Evolutionary conservation across 495 filamentous ascomycete genomes (phyloP), one percentile per base, ranked within the genome.

Genomic region (Sordaria brevicollis): DNA sequence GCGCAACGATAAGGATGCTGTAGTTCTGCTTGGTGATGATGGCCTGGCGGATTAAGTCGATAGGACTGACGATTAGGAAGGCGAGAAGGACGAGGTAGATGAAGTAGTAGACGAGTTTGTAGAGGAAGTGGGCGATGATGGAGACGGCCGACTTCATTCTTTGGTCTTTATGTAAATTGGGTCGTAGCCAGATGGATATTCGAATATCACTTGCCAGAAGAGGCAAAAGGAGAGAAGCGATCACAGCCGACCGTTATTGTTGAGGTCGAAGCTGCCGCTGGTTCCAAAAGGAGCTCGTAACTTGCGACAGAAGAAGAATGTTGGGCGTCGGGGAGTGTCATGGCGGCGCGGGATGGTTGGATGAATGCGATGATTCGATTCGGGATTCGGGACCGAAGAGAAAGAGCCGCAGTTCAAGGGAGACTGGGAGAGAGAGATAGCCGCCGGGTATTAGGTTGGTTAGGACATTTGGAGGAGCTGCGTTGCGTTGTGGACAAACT

Each of bases 1-100:
- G 89, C 19, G 87, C 89, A 77, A 97, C 87, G 77, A 95, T 87
- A 81, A 97, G 92, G 73, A 96, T 87, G 79, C 96, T 93, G 80
- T 89, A 90, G 72, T 91, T 81, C 68, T 91, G 88, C 43, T 80
- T 74, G 35, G 83, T 85, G 43, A 80, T 74, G 70, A 89, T 86
- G 73, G 91, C 90, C 81, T 97, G 92, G 74, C 89, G 89, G 80
- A 98, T 90, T 43, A 91, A 84, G 72, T 97, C 93, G 75, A 84
- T 90, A 9, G 95, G 96, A 1, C 92, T 93, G 74, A 96, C 84
- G 75, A 94, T 82, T 66, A 96, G 83, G 65, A 96, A 85, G 74
- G 83, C 85, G 75, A 91, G 80, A 38, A 92, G 86, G 74, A 95
- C 74, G 74, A 94, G 77, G 79, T 89, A 89, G 74, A 98, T 83